Evolutionary conservation across 495 filamentous ascomycete species (phyloP), one percentile per base, ranked within the genome.

Genomic region (Hypoxylon lienhwacheense): DNA sequence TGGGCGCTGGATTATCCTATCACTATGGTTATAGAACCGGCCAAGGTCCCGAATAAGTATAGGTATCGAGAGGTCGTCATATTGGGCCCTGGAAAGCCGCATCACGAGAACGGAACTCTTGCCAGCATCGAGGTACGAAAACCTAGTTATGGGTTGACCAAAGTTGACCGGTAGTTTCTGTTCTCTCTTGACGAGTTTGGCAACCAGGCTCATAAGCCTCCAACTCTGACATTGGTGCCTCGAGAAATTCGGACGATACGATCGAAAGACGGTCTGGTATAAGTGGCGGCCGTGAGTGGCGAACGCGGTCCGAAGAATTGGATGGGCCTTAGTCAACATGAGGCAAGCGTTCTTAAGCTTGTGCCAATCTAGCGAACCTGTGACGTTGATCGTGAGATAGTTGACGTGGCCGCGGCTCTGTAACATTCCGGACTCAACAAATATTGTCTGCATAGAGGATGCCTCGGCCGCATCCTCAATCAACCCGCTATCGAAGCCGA

Each of bases 361-460:
- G 43, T 68, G 69, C 25, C 66, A 55, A 15, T 75, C 67, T 0
- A 78, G 52, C 0, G 65, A 49, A 0, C 75, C 75, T 7, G 61
- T 65, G 42, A 75, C 71, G 52, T 63, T 74, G 53, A 78, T 70
- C 20, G 68, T 56, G 6, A 78, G 60, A 51, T 75, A 74, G 59
- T 74, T 71, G 56, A 77, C 61, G 44, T 73, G 72, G 1, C 72
- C 69, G 6, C 67, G 60, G 20, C 58, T 66, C 4, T 61, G 59
- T 8, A 75, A 64, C 73, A 75, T 76, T 20, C 67, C 75, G 7
- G 73, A 72, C 64, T 78, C 75, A 31, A 78, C 65, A 49, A 70
- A 70, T 32, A 66, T 64, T 22, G 74, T 71, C 58, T 78, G 75
- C 1, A 70, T 58, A 1, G 71, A 67, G 1, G 75, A 69, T 14